phyloP scores from a whole-genome alignment of 371 early-diverging fungal species.

The Synchytrium microbalum region DNA sequence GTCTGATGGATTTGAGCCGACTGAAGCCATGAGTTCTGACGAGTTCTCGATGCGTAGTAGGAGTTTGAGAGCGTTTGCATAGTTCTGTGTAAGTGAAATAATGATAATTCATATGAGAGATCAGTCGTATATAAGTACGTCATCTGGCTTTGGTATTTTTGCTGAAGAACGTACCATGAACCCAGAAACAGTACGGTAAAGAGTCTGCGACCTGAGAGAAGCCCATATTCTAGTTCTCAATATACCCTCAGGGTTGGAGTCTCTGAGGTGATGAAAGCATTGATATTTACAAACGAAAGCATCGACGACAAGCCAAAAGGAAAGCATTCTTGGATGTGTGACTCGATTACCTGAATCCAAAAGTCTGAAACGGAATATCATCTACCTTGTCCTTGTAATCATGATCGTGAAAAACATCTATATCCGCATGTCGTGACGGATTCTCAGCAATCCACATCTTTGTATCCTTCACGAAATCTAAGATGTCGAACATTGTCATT shows the following conservation, averaged over 20 bases:
- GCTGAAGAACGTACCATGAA: conserved; percentile 5
- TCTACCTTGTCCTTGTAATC: no score
- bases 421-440: conserved; percentile 7
- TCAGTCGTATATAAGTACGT: no score
- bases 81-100: conserved; percentile 66
- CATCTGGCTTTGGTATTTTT: no score
- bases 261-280: conserved; percentile 76
- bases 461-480: conserved; percentile 84
- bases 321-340: no score
- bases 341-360: no score
- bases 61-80: conserved; percentile 72
- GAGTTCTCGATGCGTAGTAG: conserved; percentile 76
- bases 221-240: conserved; percentile 87
- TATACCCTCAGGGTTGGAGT: conserved; percentile 71
- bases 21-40: conserved; percentile 54
- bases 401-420: no score
- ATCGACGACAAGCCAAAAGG: no score
- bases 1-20: conserved; percentile 48
- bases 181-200: conserved; percentile 82
- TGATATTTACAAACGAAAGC: no score
- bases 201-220: conserved; percentile 76
- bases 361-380: conserved; percentile 12
- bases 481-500: conserved; percentile 83
- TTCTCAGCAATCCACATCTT: conserved; percentile 40
- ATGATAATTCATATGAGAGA: no score